Evolutionary conservation across 192 early-diverging fungal species (phyloP), one percentile per base, ranked within the genome.

Genomic region (Coemansia erecta): DNA sequence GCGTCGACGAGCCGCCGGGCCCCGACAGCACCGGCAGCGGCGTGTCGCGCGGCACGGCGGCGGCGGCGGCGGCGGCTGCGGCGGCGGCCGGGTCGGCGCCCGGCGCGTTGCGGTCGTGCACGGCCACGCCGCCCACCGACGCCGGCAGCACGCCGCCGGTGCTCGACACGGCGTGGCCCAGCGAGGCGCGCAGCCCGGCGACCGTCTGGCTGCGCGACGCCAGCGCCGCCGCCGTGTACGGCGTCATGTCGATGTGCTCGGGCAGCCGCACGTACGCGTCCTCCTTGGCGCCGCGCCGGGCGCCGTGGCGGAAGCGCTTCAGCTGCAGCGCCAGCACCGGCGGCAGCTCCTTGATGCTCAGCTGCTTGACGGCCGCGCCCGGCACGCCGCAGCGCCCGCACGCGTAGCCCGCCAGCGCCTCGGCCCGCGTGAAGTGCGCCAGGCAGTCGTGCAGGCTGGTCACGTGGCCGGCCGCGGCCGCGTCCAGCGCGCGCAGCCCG

Each of bases 301-400:
- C 72, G 23, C 77, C 75, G 70, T 94, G 91, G 63, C 92, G 93
- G 59, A 97, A 98, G 6, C 96, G 85, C 86, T 98, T 98, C 11
- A 98, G 77, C 66, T 98, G 95, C 47, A 98, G 89, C 33, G 90
- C 85, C 51, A 98, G 77, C 4, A 97, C 90, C 1, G 93, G 91
- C 8, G 95, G 94, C 35, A 95, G 72, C 51, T 82, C 72, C 51
- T 93, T 92, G 15, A 97, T 62, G 1, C 91, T 90, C 14, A 98
- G 78, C 62, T 93, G 93, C 80, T 98, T 98, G 23, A 86, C 87
- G 1, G 92, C 92, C 86, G 86, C 60, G 85, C 70, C 68, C 68
- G 63, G 21, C 44, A 14, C 1, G 3, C 48, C 51, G 63, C 92
- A 94, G 26, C 84, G 81, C 33, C 77, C 73, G 69, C 94, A 94